Evolutionary conservation across 1,284 basidiomycete genomes (phyloP).

Genomic region (Naganishia albida): DNA sequence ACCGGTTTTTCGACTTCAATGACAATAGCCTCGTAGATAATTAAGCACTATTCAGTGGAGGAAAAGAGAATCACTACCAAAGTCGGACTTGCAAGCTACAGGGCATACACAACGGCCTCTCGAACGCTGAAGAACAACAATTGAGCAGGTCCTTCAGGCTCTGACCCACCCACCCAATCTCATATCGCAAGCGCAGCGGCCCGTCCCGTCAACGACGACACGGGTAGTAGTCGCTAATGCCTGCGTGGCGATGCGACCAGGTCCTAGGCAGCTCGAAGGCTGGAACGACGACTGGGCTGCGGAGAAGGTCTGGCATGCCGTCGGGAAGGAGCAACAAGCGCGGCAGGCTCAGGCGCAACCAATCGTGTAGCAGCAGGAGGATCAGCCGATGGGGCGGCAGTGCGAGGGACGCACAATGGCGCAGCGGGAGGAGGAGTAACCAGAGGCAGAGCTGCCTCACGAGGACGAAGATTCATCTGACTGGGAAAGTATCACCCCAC

Average conservation of each 20-base stretch:
- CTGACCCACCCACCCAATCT: background rate
- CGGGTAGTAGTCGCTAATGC: background rate
- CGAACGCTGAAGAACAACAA: no score
- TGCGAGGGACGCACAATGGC: no score
- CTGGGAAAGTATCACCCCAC: background rate
- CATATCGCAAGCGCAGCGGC: background rate
- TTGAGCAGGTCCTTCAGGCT: background rate
- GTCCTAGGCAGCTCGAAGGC: background rate
- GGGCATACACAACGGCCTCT: no score
- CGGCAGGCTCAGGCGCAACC: background rate
- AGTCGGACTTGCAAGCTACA: no score
- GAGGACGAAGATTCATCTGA: background rate
- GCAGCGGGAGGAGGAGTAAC: background rate
- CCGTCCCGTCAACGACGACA: background rate
- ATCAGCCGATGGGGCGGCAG: no score
- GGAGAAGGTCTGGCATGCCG: no score
- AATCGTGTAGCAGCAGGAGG: background rate
- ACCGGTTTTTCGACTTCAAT: no score
- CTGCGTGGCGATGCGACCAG: background rate
- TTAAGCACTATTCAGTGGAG: no score
- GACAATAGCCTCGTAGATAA: no score
- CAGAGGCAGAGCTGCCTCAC: no score
- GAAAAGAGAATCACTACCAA: no score
- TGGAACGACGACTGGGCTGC: background rate
- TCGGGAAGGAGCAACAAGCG: no score